These are phyloP conservation scores for Rhizopus microsporus DNA, from an alignment of 371 early-diverging fungal genomes.

Conservation along the genomic window DNA sequence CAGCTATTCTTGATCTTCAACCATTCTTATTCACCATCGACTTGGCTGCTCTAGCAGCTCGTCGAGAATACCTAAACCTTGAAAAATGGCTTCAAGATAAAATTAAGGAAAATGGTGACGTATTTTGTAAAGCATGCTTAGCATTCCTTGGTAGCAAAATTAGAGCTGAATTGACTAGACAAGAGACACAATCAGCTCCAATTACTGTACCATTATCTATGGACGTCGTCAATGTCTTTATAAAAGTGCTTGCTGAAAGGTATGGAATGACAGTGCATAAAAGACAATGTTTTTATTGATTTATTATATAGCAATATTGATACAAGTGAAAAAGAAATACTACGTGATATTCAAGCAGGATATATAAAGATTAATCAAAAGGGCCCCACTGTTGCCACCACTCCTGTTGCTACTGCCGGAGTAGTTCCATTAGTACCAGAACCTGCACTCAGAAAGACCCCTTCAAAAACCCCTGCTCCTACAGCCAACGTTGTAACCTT, in stretches of 20 bases:
- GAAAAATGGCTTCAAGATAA: constrained; percentile 89
- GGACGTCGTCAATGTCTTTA: constrained; percentile 72
- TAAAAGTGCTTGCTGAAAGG: constrained; percentile 68
- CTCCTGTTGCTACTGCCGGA: too few species aligned
- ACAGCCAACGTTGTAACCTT: constrained; percentile 28
- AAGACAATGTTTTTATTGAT: background rate
- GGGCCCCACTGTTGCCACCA: background rate
- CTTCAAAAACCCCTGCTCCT: background rate
- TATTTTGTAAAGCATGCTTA: constrained; percentile 73
- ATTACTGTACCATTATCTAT: constrained; percentile 62
- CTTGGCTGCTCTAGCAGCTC: constrained; percentile 81
- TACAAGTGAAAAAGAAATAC: constrained; percentile 16
- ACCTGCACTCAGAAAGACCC: background rate
- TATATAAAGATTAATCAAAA: constrained; percentile 16
- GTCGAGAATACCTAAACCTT: constrained; percentile 79
- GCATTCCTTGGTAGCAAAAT: constrained; percentile 80
- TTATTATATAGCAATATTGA: constrained; percentile 6
- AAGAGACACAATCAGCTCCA: constrained; percentile 37
- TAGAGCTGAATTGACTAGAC: constrained; percentile 45
- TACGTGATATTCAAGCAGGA: constrained; percentile 22
- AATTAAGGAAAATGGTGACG: constrained; percentile 63
- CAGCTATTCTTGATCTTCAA: constrained; percentile 70
- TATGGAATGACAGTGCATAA: constrained; percentile 16
- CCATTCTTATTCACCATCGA: constrained; percentile 80
- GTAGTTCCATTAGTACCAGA: background rate